Base-by-base conservation (phyloP, 2,329 filamentous ascomycete genomes). In the Lecanicillium sp. region DNA sequence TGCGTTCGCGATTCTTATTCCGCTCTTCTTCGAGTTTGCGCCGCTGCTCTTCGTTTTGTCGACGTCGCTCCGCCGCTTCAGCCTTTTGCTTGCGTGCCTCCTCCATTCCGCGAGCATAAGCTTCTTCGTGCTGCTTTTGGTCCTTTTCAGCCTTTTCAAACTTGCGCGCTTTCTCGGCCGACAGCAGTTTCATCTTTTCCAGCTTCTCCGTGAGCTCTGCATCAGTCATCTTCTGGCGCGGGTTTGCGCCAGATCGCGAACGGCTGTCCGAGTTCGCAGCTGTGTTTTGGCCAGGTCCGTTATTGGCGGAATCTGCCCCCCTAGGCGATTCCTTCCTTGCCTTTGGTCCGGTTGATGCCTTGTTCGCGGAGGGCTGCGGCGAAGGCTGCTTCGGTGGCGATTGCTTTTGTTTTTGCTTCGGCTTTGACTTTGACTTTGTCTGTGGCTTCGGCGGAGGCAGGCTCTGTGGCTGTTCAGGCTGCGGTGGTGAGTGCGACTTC, bases 191-290 rank as follows among this genome's bases (percentile, higher is more conserved):
- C 70, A 78, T 78, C 52, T 72, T 62, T 48, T 72, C 71, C 69
- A 80, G 75, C 52, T 77, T 78, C 43, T 62, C 68, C 0, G 72
- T 63, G 4, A 80, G 67, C 55, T 81, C 71, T 1, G 62, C 58
- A 0, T 80, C 74, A 0, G 75, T 78, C 19, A 78, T 66, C 56
- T 79, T 79, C 17, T 70, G 69, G 9, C 74, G 71, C 17, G 75
- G 74, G 57, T 77, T 78, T 11, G 67, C 70, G 42, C 75, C 75
- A 2, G 73, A 77, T 38, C 63, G 59, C 9, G 72, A 52, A 9
- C 75, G 73, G 8, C 60, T 51, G 32, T 64, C 57, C 5, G 58
- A 55, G 16, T 60, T 62, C 29, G 51, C 51, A 27, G 59, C 56
- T 11, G 59, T 37, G 29, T 22, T 16, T 15, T 37, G 20, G 4